phyloP scores from a whole-genome alignment of 169 alveolate species.

The Plasmodium reichenowi region DNA sequence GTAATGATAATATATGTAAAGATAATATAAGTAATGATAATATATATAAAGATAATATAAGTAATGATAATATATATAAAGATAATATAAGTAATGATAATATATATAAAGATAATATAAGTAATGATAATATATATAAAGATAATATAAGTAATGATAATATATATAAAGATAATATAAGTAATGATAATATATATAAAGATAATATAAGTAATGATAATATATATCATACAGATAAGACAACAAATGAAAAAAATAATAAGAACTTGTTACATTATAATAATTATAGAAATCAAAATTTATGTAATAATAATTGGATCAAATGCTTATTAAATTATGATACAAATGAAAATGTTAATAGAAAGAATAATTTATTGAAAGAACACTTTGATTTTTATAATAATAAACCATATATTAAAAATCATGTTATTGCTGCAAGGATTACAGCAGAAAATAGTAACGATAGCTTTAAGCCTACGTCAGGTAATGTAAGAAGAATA shows the following conservation, averaged over 20 bases:
- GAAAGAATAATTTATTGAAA: slow-evolving; percentile 15
- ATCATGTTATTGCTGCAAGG: slow-evolving; percentile 88
- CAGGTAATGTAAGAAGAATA: slow-evolving; percentile 83
- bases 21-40: no score
- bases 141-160: not conserved
- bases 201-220: no score
- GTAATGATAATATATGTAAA: not conserved
- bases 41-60: no score
- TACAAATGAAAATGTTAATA: not conserved
- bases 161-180: not conserved
- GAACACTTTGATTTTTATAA: slow-evolving; percentile 76
- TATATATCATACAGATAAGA: not conserved
- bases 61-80: not conserved
- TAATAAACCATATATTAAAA: slow-evolving; percentile 54
- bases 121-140: not conserved
- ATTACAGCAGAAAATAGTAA: slow-evolving; percentile 92
- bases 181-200: no score
- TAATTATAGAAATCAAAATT: no score
- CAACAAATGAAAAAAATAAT: not conserved
- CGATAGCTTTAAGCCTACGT: slow-evolving; percentile 90
- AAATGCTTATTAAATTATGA: no score
- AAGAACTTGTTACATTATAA: not conserved
- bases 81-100: not conserved
- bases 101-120: not conserved
- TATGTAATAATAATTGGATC: no score